These are phyloP conservation scores for Lactarius indigo DNA, from an alignment of 768 basidiomycete species.

Conservation along the genomic window DNA sequence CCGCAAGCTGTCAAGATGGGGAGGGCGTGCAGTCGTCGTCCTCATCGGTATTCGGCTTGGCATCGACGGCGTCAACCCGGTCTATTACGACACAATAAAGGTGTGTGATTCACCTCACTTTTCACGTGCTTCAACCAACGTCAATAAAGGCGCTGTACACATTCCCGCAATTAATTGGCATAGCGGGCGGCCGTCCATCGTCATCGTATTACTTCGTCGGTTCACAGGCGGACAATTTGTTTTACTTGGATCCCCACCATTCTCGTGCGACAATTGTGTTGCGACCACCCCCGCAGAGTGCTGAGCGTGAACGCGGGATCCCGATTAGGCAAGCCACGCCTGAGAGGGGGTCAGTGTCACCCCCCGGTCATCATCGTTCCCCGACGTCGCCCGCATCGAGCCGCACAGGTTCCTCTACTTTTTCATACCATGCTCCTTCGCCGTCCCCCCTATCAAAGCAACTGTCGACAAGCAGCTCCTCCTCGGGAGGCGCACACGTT, in stretches of 20 bases:
- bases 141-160: conserved; percentile 72
- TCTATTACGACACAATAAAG: conserved; percentile 87
- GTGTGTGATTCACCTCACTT: conserved; percentile 34
- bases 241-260: conserved; percentile 80
- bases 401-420: conserved; percentile 33
- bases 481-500: conserved; percentile 33
- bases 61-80: conserved; percentile 89
- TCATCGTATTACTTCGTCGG: conserved; percentile 98
- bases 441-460: conserved; percentile 68
- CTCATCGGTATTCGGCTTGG: conserved; percentile 86
- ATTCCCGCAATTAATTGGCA: conserved; percentile 94
- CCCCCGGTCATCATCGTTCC: conserved; percentile 27
- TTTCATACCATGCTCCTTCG: conserved; percentile 56
- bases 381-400: conserved; percentile 28
- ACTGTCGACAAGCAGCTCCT: conserved; percentile 44
- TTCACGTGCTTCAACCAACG: conserved; percentile 3
- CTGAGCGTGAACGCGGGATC: conserved; percentile 10
- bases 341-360: conserved; percentile 12
- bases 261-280: conserved; percentile 74
- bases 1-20: conserved; percentile 51
- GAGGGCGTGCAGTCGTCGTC: conserved; percentile 78
- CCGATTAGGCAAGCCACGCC: conserved; percentile 22
- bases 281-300: conserved; percentile 43
- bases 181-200: conserved; percentile 94
- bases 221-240: conserved; percentile 80